Evolutionary conservation across 2,329 filamentous ascomycete genomes (phyloP).

Genomic region (Colletotrichum liriopes): DNA sequence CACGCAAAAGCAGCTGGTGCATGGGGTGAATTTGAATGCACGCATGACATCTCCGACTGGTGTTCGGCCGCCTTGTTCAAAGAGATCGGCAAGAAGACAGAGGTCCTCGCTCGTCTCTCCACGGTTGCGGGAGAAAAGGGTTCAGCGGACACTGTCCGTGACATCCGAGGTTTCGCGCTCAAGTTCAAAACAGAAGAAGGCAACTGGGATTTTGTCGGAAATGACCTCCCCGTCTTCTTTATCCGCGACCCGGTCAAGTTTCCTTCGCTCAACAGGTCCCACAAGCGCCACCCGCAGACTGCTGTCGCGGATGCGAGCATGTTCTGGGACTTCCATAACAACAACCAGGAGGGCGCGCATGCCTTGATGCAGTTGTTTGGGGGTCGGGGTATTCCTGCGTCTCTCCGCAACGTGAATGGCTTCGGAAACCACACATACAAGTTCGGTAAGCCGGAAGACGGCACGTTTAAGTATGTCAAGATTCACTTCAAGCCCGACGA

Average conservation of each 20-base stretch:
- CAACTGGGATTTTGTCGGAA: conserved; percentile 50
- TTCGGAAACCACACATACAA: conserved; percentile 66
- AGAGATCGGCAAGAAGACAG: conserved; percentile 65
- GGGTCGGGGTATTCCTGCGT: conserved; percentile 64
- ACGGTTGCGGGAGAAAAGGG: conserved; percentile 77
- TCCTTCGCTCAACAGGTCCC: conserved; percentile 61
- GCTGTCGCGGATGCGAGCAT: conserved; percentile 60
- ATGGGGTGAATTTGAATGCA: conserved; percentile 70
- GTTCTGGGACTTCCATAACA: conserved; percentile 52
- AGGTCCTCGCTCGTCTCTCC: conserved; percentile 68
- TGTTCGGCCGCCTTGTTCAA: conserved; percentile 67
- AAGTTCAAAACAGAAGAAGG: conserved; percentile 51
- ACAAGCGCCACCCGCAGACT: conserved; percentile 60
- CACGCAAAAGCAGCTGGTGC: conserved; percentile 53
- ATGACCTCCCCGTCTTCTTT: conserved; percentile 67
- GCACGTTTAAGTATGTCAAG: conserved; percentile 65
- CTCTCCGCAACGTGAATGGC: conserved; percentile 61
- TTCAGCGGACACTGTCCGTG: conserved; percentile 75
- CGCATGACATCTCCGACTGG: conserved; percentile 68
- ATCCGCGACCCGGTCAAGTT: conserved; percentile 65
- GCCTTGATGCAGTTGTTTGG: conserved; percentile 67
- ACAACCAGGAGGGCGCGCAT: conserved; percentile 66
- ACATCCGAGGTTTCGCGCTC: conserved; percentile 74
- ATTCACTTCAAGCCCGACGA: conserved; percentile 64
- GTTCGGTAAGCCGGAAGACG: conserved; percentile 59